Evolutionary conservation across 306 rosid genomes (phyloP).

Genomic region (Acmispon strigosus): DNA sequence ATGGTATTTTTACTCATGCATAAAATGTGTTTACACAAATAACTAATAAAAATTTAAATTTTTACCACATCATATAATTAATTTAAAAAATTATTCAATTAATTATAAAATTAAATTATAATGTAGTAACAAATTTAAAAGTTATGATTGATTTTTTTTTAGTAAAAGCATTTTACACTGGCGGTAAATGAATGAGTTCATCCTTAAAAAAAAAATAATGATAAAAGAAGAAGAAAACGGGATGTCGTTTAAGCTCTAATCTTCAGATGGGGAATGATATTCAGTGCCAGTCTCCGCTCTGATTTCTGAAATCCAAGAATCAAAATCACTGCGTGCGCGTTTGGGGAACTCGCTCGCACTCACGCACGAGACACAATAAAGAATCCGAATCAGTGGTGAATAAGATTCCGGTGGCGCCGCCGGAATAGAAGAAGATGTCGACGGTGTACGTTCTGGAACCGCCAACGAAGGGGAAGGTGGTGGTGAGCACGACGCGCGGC

Average conservation of each 20-base stretch:
- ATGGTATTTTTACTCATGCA: too few relatives aligned
- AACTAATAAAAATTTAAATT: too few relatives aligned
- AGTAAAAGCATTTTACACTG: too few relatives aligned
- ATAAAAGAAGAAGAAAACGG: background rate
- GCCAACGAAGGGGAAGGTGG: constrained; percentile 93
- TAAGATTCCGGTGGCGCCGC: background rate
- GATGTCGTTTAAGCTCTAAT: background rate
- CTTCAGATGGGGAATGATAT: background rate
- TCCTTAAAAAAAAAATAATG: too few relatives aligned
- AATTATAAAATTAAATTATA: too few relatives aligned
- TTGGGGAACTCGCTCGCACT: background rate
- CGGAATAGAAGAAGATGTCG: constrained; percentile 47
- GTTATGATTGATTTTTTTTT: too few relatives aligned
- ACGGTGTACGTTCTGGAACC: constrained; percentile 90
- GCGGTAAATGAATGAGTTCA: too few relatives aligned
- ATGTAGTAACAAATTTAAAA: too few relatives aligned
- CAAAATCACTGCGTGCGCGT: background rate
- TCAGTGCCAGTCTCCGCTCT: background rate
- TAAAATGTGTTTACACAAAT: too few relatives aligned
- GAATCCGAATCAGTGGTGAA: background rate
- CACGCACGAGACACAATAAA: background rate
- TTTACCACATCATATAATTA: too few relatives aligned
- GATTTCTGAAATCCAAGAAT: background rate
- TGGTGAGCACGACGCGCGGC: constrained; percentile 72
- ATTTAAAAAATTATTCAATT: too few relatives aligned